Conservation (phyloP, 2,329 filamentous ascomycete genomes). For the Apiospora rasikravindrae region DNA sequence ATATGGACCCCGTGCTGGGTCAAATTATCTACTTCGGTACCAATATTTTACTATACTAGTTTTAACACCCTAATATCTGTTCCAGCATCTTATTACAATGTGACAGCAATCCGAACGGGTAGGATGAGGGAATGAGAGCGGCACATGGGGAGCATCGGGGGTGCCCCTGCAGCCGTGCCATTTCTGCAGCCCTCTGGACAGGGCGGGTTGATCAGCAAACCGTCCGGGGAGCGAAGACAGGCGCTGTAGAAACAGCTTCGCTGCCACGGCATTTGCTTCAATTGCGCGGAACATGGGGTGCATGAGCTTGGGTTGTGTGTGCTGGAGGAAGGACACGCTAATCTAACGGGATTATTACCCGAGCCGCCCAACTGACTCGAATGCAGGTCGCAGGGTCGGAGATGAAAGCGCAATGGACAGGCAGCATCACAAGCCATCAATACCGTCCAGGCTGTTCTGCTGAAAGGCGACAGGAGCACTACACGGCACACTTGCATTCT, state of each 20-base stretch:
- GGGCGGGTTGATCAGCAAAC: background rate
- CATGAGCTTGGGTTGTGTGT: background rate
- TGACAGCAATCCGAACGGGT: background rate
- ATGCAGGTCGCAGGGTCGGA: conserved; percentile 7
- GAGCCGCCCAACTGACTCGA: conserved; percentile 4
- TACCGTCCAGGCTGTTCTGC: background rate
- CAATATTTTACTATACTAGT: conserved; percentile 13
- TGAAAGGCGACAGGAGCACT: background rate
- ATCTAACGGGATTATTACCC: conserved; percentile 13
- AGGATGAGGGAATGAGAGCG: background rate
- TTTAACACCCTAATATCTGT: background rate
- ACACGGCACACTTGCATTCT: background rate
- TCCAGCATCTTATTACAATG: background rate
- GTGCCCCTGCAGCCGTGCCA: background rate
- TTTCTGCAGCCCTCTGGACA: conserved; percentile 8
- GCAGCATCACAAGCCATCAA: background rate
- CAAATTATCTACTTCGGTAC: conserved; percentile 12
- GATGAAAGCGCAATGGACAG: background rate
- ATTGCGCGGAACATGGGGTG: background rate
- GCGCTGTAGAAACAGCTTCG: background rate
- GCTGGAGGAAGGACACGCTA: background rate
- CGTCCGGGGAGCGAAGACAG: background rate
- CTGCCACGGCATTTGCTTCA: background rate
- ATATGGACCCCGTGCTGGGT: conserved; percentile 3
- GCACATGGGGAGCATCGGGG: background rate